Conservation (phyloP, 2,329 filamentous ascomycete species). For the Talaromyces pinophilus region DNA sequence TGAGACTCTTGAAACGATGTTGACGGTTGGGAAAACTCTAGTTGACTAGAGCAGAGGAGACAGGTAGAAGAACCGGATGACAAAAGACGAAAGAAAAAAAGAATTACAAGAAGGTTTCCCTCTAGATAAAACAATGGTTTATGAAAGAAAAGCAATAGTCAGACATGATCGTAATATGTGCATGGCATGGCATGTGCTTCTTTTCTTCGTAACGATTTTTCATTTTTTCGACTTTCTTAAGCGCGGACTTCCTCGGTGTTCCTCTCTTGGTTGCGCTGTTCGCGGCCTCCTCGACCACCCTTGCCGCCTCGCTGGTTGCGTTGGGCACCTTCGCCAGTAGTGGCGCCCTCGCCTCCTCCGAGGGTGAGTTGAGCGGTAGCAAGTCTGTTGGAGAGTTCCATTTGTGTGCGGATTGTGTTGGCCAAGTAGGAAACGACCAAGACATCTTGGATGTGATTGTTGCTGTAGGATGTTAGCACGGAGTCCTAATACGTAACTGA, state of each 20-base stretch:
- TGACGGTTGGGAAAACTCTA: background rate
- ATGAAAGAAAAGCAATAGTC: constrained; percentile 27
- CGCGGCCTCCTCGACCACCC: constrained; percentile 38
- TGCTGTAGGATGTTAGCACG: constrained; percentile 53
- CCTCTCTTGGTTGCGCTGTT: constrained; percentile 42
- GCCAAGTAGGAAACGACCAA: constrained; percentile 97
- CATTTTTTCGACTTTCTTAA: constrained; percentile 29
- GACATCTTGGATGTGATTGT: constrained; percentile 99
- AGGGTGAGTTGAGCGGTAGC: constrained; percentile 72
- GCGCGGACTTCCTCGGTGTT: constrained; percentile 42
- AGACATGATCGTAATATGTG: constrained; percentile 28
- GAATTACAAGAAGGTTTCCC: constrained; percentile 25
- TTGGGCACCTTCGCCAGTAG: constrained; percentile 36
- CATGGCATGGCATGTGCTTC: constrained; percentile 16
- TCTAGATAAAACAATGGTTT: constrained; percentile 13
- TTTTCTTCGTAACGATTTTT: background rate
- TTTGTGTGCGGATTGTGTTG: constrained; percentile 98
- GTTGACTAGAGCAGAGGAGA: background rate
- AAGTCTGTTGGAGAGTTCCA: constrained; percentile 93
- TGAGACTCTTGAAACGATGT: background rate
- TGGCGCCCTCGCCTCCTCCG: constrained; percentile 48
- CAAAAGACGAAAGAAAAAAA: constrained; percentile 26
- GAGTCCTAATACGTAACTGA: background rate
- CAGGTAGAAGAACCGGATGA: constrained; percentile 19
- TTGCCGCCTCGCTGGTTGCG: constrained; percentile 44